A percentile compares a stretch with the other conserved stretches of the same genome.
These are phyloP conservation scores for Incumbomyces delicatus DNA, from an alignment of 2,329 filamentous ascomycete species.

Conservation along the genomic window DNA sequence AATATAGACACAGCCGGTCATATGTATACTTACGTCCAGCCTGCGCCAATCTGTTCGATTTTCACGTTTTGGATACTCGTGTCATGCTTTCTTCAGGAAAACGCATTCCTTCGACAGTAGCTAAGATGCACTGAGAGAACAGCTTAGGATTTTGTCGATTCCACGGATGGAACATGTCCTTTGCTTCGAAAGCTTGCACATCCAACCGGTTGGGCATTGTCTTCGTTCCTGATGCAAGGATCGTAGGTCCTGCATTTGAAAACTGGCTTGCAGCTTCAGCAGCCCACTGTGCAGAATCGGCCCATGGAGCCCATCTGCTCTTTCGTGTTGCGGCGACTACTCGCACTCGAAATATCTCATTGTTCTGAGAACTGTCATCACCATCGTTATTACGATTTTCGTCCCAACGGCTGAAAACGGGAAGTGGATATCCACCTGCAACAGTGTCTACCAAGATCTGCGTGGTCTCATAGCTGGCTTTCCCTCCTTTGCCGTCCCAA, in stretches of 20 bases:
- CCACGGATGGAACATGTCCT: not conserved
- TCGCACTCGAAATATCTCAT: too few species aligned
- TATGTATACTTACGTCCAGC: too few species aligned
- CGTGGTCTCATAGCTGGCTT: not conserved
- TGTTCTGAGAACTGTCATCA: too few species aligned
- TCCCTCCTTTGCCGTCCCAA: not conserved
- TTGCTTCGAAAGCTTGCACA: not conserved
- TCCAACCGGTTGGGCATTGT: not conserved
- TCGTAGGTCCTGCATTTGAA: not conserved
- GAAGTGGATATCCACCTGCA: not conserved
- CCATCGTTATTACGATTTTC: too few species aligned
- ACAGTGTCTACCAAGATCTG: not conserved
- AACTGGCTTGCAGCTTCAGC: not conserved
- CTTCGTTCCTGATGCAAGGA: not conserved
- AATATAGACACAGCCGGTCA: too few species aligned
- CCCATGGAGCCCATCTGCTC: too few species aligned
- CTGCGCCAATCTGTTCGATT: too few species aligned
- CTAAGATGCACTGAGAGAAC: not conserved
- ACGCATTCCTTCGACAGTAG: not conserved
- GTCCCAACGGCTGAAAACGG: not conserved
- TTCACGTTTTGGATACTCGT: not conserved
- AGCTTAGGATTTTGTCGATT: not conserved
- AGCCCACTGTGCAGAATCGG: too few species aligned
- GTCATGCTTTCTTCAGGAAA: not conserved
- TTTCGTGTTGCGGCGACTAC: too few species aligned